Base-by-base conservation (phyloP, 2,329 filamentous ascomycete genomes). In the Fusarium chuoi region DNA sequence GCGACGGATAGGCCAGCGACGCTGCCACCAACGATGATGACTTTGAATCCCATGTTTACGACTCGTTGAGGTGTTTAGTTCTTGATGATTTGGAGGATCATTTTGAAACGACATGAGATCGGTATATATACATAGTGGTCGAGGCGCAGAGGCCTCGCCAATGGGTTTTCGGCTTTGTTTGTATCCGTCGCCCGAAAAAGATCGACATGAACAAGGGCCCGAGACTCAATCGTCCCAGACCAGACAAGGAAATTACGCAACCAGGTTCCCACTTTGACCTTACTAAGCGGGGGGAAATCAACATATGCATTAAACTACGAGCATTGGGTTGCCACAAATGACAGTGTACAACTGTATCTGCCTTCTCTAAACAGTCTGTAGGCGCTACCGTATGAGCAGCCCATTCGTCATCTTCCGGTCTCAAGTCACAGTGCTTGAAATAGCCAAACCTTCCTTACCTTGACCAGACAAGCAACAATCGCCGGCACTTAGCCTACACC, bases 11-110 rank as follows among this genome's bases (percentile, higher is more conserved):
- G 62, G 24, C 73, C 73, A 7, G 73, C 42, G 3, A 75, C 54
- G 39, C 73, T 63, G 14, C 65, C 73, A 9, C 73, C 73, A 0
- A 20, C 72, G 26, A 74, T 73, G 13, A 68, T 30, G 18, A 67
- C 41, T n/a, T 15, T 38, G 7, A 52, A 20, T 24, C 45, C 35
- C 49, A 54, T 54, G 5, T 3, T 54, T 12, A 8, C 26, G 1
- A 18, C 3, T 15, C 5, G 24, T 17, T 17, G 18, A 38, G 8
- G 7, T 51, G 15, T 18, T 42, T 6, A 20, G n/a, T 52, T 36
- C 3, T 28, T 26, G 13, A 2, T 28, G 24, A 8, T 22, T 17
- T 36, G 3, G 12, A 8, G 10, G 3, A 6, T 3, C 6, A 10
- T 0, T 4, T 24, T 14, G 0, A 5, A 24, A 14, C 7, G 4